Percentiles rank a stretch among this genome's conserved stretches.
Evolutionary conservation across 2,329 filamentous ascomycete genomes (phyloP).

Genomic region (Fusarium chuoi): DNA sequence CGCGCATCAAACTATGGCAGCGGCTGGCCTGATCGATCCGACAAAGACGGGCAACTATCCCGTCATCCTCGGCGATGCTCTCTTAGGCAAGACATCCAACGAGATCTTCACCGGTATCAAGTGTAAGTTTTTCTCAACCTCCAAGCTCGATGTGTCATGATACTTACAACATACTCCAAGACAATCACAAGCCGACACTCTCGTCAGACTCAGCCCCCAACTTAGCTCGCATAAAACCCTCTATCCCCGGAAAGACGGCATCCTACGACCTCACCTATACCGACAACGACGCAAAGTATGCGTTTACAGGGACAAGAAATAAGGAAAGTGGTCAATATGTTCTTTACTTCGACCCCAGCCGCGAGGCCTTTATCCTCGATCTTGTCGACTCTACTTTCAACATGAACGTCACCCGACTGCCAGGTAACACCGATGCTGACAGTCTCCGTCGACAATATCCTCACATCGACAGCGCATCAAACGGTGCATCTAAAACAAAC

Average conservation of each 20-base stretch:
- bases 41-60: slow-evolving; percentile 71
- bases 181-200: slow-evolving; percentile 70
- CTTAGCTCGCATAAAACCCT: slow-evolving; percentile 63
- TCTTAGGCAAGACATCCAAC: slow-evolving; percentile 65
- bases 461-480: slow-evolving; percentile 62
- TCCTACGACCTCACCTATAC: slow-evolving; percentile 67
- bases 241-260: slow-evolving; percentile 58
- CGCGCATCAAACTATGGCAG: slow-evolving; percentile 33
- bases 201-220: slow-evolving; percentile 61
- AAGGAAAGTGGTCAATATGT: slow-evolving; percentile 68
- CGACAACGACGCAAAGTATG: slow-evolving; percentile 66
- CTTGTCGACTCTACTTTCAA: slow-evolving; percentile 83
- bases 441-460: slow-evolving; percentile 74
- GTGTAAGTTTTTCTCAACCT: slow-evolving; percentile 59
- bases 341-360: slow-evolving; percentile 79
- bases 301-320: slow-evolving; percentile 69
- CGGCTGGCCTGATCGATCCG: slow-evolving; percentile 63
- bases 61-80: slow-evolving; percentile 70
- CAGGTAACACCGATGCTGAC: slow-evolving; percentile 70
- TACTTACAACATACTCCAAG: slow-evolving; percentile 50
- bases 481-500: slow-evolving; percentile 28
- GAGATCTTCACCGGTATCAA: slow-evolving; percentile 69
- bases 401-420: slow-evolving; percentile 83
- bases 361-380: slow-evolving; percentile 84
- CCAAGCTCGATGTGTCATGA: not conserved